These are phyloP conservation scores for Abrus pulchellus DNA, from an alignment of 306 rosid species.

Conservation along the genomic window DNA sequence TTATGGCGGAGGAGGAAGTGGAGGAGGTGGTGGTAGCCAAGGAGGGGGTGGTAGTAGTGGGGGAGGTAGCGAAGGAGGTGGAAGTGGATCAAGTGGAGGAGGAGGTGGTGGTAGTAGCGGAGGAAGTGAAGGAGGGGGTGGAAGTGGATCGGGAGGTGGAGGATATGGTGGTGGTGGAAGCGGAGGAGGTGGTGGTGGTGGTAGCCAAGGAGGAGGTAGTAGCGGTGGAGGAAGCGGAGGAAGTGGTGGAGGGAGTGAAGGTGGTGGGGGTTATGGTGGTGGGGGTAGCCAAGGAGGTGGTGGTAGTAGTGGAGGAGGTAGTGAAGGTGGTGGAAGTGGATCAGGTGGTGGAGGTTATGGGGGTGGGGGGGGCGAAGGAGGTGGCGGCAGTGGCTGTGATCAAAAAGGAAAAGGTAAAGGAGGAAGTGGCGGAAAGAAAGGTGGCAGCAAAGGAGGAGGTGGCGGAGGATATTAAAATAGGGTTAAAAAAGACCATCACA, in stretches of 20 bases:
- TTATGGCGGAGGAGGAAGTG: not conserved
- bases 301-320: not conserved
- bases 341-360: not conserved
- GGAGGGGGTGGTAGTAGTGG: conserved; percentile 7
- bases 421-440: not conserved
- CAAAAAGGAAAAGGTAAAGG: no score
- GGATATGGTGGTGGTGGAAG: not conserved
- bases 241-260: not conserved
- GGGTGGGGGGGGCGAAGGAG: not conserved
- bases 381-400: not conserved
- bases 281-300: not conserved
- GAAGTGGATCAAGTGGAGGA: not conserved
- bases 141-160: not conserved
- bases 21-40: not conserved
- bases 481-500: not conserved
- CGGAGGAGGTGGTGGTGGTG: not conserved
- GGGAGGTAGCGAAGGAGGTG: not conserved
- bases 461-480: not conserved
- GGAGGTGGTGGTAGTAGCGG: conserved; percentile 19
- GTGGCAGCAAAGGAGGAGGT: not conserved
- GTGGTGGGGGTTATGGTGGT: not conserved
- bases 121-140: not conserved
- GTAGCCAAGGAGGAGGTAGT: not conserved
- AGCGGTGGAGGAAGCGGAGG: not conserved
- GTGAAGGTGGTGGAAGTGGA: not conserved